These are phyloP conservation scores for Nicotiana obtusifolia DNA, from an alignment of 257 asterid species.

Conservation along the genomic window DNA sequence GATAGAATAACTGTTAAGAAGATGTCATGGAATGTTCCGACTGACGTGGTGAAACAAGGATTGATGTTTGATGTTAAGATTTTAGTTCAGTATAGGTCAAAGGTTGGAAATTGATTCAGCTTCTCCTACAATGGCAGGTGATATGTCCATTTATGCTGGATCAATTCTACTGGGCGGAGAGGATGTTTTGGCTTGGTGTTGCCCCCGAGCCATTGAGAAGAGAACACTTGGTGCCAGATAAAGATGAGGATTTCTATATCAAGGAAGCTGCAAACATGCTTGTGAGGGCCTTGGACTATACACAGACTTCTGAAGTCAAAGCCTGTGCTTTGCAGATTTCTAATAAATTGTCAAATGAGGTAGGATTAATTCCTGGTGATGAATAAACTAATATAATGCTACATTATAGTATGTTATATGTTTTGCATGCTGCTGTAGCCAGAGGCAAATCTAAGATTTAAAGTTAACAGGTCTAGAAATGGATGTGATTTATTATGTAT, in stretches of 20 bases:
- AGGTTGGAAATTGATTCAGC: background rate
- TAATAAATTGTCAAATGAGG: conserved; percentile 54
- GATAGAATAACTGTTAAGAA: background rate
- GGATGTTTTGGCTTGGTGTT: conserved; percentile 98
- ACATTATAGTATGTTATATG: background rate
- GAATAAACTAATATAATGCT: background rate
- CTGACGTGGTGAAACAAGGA: background rate
- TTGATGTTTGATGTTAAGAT: background rate
- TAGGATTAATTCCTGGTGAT: conserved; percentile 21
- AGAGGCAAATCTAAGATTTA: too few relatives aligned
- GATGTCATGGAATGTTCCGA: background rate
- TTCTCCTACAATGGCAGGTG: conserved; percentile 37
- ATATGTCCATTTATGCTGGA: conserved; percentile 87
- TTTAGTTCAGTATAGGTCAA: background rate
- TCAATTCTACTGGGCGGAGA: conserved; percentile 97
- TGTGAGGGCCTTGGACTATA: conserved; percentile 37
- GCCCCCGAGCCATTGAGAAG: conserved; percentile 69
- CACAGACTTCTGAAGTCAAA: conserved; percentile 47
- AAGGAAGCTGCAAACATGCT: conserved; percentile 53
- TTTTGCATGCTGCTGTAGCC: background rate
- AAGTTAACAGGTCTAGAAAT: background rate
- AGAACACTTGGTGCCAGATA: conserved; percentile 52
- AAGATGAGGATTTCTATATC: conserved; percentile 38
- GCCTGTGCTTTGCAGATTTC: conserved; percentile 57
- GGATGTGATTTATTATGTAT: background rate